Base-by-base conservation (phyloP, 2,329 filamentous ascomycete species). In the Nemania bipapillata region DNA sequence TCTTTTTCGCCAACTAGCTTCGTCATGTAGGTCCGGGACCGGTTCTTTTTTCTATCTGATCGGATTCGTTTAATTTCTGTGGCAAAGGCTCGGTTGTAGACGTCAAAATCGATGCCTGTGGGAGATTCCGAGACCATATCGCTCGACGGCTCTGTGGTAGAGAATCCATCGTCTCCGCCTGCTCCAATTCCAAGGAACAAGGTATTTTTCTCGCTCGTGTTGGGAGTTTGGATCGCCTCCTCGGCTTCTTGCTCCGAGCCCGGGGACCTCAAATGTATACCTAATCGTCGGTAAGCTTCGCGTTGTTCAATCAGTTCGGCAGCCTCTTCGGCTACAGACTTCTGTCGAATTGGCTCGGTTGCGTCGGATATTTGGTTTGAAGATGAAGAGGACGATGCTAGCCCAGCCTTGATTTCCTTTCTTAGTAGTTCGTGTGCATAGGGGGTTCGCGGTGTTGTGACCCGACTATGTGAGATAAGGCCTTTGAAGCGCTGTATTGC, bases 401-500 rank as follows among this genome's bases (percentile, higher is more conserved):
- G 37, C 47, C 72, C 70, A 28, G 52, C 26, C 15, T 68, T 69
- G 7, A 52, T 45, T 52, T 73, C 66, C 32, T 74, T 71, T 56
- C 68, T 67, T 50, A 68, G 58, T 50, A 65, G 63, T 56, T 65
- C 70, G 12, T 73, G 74, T 5, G 64, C 60, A 6, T 68, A 70
- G 22, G 68, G 65, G 32, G 66, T 73, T 63, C 65, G 68, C 42
- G 74, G 76, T 4, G 77, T 85, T 24, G 69, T 42, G 56, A 64
- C 59, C 37, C 73, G 69, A 63, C 77, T 86, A 65, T 84, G 82
- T 70, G 87, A 84, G 32, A 96, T 82, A 8, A 96, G 84, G 58
- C 87, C 83, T 79, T 96, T 97, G 84, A 98, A 97, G 66, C 91
- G 92, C 71, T 91, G 90, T 47, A 96, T 95, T 3, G 94, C 96